Evolutionary conservation across 179 eudicot genomes (phyloP), one percentile per base, ranked within the genome.

Genomic region (Beta macrorhiza): DNA sequence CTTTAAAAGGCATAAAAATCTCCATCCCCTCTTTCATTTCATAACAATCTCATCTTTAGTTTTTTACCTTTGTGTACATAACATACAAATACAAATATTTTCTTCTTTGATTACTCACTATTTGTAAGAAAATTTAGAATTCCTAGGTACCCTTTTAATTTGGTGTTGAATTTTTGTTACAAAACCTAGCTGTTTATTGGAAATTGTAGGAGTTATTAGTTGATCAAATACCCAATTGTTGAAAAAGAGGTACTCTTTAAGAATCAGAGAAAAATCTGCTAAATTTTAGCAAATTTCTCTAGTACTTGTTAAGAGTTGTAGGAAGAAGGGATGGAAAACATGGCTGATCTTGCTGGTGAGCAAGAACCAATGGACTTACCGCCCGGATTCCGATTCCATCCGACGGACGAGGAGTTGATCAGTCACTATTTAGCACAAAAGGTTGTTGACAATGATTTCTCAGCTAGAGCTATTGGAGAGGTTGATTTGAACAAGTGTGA

Each of bases 401-500:
- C 90, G 0, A 84, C 90, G 0, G 89, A 88, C 72, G 90, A 88
- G 78, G 90, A 88, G 67, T 80, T 88, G 73, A 86, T 88, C 85
- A 84, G 86, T 77, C 89, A 88, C 62, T 88, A 88, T 13, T 32
- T 88, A 1, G 72, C 86, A 0, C 82, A 68, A 1, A 88, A 88
- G 63, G 88, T 85, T 77, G 13, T 79, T 52, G 87, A 88, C 29
- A 82, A 7, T 68, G 83, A 62, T 42, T 88, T 86, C 79, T 77
- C 74, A 15, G 83, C 90, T 68, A 75, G 82, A 64, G 90, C 90
- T 65, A 86, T 88, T 83, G 90, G 90, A 13, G 89, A 84, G 37
- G 90, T 85, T 49, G 90, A 88, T 84, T 84, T 88, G 84, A 88
- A 88, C 86, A 86, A 86, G 88, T 84, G 85, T 74, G 90, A 88